A percentile compares a stretch with the other conserved stretches of the same genome.
phyloP scores from a whole-genome alignment of 2,329 filamentous ascomycete species.

The Apiospora sp. region DNA sequence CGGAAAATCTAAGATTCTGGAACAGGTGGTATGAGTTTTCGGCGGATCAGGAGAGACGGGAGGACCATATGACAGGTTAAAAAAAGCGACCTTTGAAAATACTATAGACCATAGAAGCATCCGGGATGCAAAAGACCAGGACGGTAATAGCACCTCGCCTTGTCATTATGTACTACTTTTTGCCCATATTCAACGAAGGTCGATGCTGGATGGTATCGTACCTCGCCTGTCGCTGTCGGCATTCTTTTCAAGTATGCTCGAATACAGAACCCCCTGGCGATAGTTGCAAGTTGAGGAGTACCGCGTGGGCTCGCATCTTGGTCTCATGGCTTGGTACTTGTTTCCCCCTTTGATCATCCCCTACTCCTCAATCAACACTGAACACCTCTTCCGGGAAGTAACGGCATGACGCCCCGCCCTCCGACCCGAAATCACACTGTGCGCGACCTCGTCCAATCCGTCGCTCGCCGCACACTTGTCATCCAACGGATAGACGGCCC shows the following conservation, averaged over 20 bases:
- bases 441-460: not conserved
- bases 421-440: not conserved
- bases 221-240: not conserved
- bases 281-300: too few relatives aligned
- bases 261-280: not conserved
- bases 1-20: slow-evolving; percentile 63
- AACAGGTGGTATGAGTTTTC: not conserved
- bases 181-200: not conserved
- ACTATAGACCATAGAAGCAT: not conserved
- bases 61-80: not conserved
- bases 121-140: not conserved
- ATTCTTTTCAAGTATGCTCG: not conserved
- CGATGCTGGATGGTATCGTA: not conserved
- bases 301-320: not conserved
- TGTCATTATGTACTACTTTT: not conserved
- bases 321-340: not conserved
- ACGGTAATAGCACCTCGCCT: not conserved
- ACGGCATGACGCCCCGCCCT: not conserved
- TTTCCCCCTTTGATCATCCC: not conserved
- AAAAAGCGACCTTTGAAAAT: not conserved
- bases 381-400: not conserved
- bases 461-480: not conserved
- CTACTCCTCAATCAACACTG: not conserved
- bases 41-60: not conserved
- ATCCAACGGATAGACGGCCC: not conserved